phyloP scores from a whole-genome alignment of 1,284 basidiomycete species.

The Ceratobasidium sp. region DNA sequence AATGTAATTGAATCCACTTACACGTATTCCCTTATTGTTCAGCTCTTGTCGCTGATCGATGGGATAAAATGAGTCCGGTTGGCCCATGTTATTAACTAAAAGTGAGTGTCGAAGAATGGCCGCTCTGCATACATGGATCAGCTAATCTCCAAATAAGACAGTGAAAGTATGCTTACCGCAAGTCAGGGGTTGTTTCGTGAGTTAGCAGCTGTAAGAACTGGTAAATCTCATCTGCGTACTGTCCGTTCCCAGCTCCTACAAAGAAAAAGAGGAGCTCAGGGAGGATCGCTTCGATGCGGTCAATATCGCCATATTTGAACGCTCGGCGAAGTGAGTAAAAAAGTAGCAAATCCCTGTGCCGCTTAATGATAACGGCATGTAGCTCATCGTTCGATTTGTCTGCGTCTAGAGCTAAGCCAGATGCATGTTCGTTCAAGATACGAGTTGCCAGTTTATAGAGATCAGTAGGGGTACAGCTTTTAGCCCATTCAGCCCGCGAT shows the following conservation, averaged over 20 bases:
- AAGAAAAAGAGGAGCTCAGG: constrained; percentile 10
- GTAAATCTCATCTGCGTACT: neutral
- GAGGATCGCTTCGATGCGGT: constrained; percentile 9
- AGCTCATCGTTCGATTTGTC: constrained; percentile 2
- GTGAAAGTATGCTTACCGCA: neutral
- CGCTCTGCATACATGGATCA: neutral
- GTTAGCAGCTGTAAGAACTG: neutral
- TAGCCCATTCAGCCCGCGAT: too few relatives aligned
- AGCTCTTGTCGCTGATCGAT: constrained; percentile 21
- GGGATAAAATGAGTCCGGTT: neutral
- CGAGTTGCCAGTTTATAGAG: neutral
- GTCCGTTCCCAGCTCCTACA: neutral
- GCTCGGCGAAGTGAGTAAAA: constrained; percentile 4
- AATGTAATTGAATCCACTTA: neutral
- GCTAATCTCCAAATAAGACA: neutral
- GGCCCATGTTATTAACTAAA: constrained; percentile 6
- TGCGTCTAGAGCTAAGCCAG: neutral
- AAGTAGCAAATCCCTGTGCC: neutral
- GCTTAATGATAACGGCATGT: neutral
- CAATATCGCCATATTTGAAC: constrained; percentile 14
- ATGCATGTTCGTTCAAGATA: neutral
- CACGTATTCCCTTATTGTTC: constrained; percentile 5
- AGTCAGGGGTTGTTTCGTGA: neutral
- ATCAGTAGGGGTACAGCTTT: too few relatives aligned
- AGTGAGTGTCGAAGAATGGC: constrained; percentile 1